A percentile compares a stretch with the other conserved stretches of the same genome.
phyloP scores from a whole-genome alignment of 2,329 filamentous ascomycete species.

The Colletotrichum caudatum region DNA sequence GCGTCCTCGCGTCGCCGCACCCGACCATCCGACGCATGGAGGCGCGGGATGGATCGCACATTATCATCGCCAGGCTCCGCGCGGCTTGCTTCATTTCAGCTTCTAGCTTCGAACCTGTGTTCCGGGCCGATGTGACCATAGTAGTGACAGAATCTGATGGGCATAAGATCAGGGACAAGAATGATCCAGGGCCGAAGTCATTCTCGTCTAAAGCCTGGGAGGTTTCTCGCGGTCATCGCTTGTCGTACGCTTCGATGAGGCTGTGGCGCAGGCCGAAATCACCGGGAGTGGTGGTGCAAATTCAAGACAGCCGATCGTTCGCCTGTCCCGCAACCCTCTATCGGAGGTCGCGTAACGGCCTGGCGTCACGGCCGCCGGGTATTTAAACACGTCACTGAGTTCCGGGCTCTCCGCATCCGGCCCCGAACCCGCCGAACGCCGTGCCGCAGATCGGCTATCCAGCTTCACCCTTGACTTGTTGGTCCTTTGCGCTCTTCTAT shows the following conservation, averaged over 20 bases:
- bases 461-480: background rate
- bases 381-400: too few species aligned
- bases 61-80: background rate
- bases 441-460: background rate
- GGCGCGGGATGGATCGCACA: background rate
- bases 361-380: background rate
- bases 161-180: too few species aligned
- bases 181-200: background rate
- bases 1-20: background rate
- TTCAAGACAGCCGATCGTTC: background rate
- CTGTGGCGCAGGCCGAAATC: too few species aligned
- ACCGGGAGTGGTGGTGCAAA: too few species aligned
- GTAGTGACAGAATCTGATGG: background rate
- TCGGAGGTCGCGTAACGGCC: background rate
- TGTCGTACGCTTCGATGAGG: background rate
- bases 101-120: background rate
- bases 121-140: background rate
- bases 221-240: background rate
- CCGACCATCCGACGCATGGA: conserved; percentile 14
- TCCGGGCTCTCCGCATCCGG: background rate
- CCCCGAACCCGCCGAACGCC: background rate
- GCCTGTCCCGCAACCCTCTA: background rate
- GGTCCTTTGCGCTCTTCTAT: background rate
- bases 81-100: conserved; percentile 10
- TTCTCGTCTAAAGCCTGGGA: background rate